phyloP scores from a whole-genome alignment of 371 early-diverging fungal species.

The Choanephora cucurbitarum region DNA sequence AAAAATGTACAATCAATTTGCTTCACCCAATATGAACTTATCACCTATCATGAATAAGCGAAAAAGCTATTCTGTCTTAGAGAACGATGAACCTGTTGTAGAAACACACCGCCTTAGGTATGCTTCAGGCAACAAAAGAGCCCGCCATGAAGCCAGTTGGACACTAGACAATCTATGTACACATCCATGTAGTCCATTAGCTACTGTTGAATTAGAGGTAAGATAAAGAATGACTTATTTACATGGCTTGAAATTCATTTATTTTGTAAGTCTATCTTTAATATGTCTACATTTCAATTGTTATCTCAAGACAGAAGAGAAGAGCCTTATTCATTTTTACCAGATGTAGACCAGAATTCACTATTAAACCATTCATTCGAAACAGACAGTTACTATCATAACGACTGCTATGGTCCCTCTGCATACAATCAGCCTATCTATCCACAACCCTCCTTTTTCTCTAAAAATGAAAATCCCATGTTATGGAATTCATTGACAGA shows the following conservation, averaged over 20 bases:
- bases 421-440: constrained; percentile 3
- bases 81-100: constrained; percentile 22
- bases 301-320: constrained; percentile 37
- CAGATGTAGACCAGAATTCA: constrained; percentile 26
- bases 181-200: constrained; percentile 36
- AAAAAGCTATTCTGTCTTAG: constrained; percentile 4
- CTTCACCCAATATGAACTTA: constrained; percentile 10
- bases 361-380: constrained; percentile 6
- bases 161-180: constrained; percentile 33
- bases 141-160: constrained; percentile 36
- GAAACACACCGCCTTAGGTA: constrained; percentile 36
- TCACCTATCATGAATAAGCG: constrained; percentile 16
- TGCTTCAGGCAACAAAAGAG: constrained; percentile 23
- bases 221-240: background rate
- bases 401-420: constrained; percentile 1
- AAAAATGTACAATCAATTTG: constrained; percentile 11
- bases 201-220: constrained; percentile 44
- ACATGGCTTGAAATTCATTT: too few species aligned
- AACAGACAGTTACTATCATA: constrained; percentile 3
- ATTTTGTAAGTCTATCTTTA: constrained; percentile 48
- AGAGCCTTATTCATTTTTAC: constrained; percentile 37
- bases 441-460: constrained; percentile 32
- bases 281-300: constrained; percentile 40
- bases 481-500: constrained; percentile 42
- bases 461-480: constrained; percentile 34